Evolutionary conservation across 805 yeast genomes (phyloP), one percentile per base, ranked within the genome.

Genomic region (Helenozyma baotianmanensis): DNA sequence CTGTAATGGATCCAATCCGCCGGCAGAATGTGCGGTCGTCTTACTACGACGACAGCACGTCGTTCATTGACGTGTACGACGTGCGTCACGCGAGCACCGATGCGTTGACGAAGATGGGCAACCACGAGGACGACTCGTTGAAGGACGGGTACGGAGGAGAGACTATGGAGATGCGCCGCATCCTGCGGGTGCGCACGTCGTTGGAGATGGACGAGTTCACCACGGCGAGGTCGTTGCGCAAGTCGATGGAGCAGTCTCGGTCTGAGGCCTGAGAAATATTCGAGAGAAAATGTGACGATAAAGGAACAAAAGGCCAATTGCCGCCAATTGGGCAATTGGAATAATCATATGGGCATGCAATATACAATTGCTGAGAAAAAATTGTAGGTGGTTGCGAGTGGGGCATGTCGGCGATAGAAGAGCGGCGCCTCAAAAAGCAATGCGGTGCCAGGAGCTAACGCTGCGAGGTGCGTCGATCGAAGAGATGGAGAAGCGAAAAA

Each of bases 61-160:
- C 67, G n/a, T 50, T 63, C 18, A 54, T 63, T 9, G 64, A 62
- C 27, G 45, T 48, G 2, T 53, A 60, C 38, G 47, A 60, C 19
- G 48, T 56, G n/a, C 30, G 50, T 3, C 54, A 46, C 23, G 50
- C 39, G 22, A 53, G 56, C n/a, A 39, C 54, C 4, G 60, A 50
- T 6, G 68, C 68, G 9, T 44, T 56, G 13, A 60, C 55, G 28
- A 56, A 58, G 6, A 41, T 46, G 2, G 47, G 67, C 7, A 58
- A 56, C n/a, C 69, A 76, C 0, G 79, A 73, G 43, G 78, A 72
- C 39, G 73, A 74, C 35, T 70, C 71, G 19, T 51, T 74, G 68
- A 69, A 70, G 18, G 65, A 64, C 30, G n/a, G n/a, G n/a, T n/a
- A n/a, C n/a, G n/a, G n/a, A n/a, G n/a, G n/a, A n/a, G n/a, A n/a